Base-by-base conservation (phyloP, 192 early-diverging fungal genomes). In the Coemansia sp. region DNA sequence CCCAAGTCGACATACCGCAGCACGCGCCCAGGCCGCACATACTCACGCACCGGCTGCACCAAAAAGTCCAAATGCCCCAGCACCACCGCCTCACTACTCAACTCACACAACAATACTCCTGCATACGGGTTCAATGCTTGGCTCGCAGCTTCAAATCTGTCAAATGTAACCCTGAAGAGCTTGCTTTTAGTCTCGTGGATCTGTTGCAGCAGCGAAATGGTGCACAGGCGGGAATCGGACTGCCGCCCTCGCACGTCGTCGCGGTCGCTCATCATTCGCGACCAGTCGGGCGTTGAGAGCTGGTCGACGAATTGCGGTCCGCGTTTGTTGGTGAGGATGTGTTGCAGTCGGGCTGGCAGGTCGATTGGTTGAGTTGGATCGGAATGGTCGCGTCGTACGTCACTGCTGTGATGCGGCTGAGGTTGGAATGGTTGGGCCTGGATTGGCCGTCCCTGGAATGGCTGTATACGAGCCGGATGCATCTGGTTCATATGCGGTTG, bases 241-340 rank as follows among this genome's bases (percentile, higher is more conserved):
- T 25, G 56, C 8, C 76, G 66, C 2, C 76, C 76, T 5, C 67
- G 12, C 31, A 56, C 37, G 28, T 60, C 67, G 6, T 72, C 67
- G 21, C 34, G 34, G n/a, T 65, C 76, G 37, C 66, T 67, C 71
- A 73, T 73, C 70, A 79, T 72, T 10, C 76, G 70, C 21, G 56
- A 48, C 76, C 76, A 79, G 7, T 79, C 60, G 18, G 50, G 26
- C 5, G 63, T 61, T 8, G 61, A 21, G 0, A 78, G 59, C 3
- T 71, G 57, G 20, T 66, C 42, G 23, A 56, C 51, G 36, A 78
- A 69, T 7, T 12, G 11, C 9, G 62, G 31, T 5, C 61, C 61
- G 14, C 51, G 55, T 1, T 9, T 52, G 40, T 65, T 66, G n/a
- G 11, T 52, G 8, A 67, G 24, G 2, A 60, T 49, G 3, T 38